These are phyloP conservation scores for Flaveria trinervia DNA, from an alignment of 129 eudicot species.

Conservation along the genomic window DNA sequence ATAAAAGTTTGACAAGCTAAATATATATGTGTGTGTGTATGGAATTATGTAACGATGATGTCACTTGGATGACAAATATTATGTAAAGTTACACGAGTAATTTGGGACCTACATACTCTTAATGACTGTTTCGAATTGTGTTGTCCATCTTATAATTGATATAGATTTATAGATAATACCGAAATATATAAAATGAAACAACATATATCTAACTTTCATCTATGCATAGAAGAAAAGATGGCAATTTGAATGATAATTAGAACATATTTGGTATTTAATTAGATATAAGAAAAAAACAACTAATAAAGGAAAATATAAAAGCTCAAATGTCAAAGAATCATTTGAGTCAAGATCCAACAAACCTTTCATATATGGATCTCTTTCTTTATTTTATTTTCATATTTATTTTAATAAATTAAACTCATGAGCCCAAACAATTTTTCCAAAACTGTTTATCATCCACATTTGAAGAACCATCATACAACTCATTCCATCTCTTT, in stretches of 20 bases:
- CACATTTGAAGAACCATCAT: conserved; percentile 28
- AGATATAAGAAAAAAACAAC: neutral
- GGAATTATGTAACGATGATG: too few species aligned
- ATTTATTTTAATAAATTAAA: neutral
- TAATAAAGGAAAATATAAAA: neutral
- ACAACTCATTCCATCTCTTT: conserved; percentile 29
- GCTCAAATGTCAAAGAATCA: conserved; percentile 13
- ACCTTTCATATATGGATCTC: conserved; percentile 10
- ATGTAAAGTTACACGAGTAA: too few species aligned
- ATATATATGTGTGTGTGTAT: too few species aligned
- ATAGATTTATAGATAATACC: neutral
- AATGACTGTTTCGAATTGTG: too few species aligned
- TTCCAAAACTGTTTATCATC: conserved; percentile 42
- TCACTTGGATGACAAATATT: too few species aligned
- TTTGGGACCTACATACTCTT: too few species aligned
- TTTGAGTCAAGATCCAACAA: conserved; percentile 20
- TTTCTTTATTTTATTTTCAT: neutral
- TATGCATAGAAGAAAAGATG: neutral
- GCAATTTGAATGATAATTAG: neutral
- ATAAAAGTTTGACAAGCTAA: too few species aligned
- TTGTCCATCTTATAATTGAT: too few species aligned
- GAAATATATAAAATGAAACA: neutral
- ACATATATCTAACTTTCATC: neutral
- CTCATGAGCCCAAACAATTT: conserved; percentile 34
- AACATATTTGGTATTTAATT: neutral